Percentiles rank a stretch among this genome's conserved stretches.
These are phyloP conservation scores for Globisporangium takayamanum DNA, from an alignment of 352 stramenopile genomes.

Conservation along the genomic window DNA sequence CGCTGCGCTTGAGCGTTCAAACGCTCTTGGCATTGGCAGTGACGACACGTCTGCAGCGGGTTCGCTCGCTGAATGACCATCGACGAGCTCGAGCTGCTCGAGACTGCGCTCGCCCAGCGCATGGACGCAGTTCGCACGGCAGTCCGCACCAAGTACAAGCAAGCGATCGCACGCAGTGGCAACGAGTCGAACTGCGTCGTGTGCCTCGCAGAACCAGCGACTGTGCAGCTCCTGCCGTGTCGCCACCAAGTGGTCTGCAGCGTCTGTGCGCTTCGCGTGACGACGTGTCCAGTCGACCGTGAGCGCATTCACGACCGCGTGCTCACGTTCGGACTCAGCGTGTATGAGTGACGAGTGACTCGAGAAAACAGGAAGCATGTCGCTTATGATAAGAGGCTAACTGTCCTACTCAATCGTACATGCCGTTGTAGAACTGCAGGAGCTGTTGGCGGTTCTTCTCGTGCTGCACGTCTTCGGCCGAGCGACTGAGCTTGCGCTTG, in stretches of 20 bases:
- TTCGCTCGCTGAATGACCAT: slow-evolving; percentile 23
- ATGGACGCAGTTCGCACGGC: slow-evolving; percentile 26
- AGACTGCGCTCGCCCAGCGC: slow-evolving; percentile 19
- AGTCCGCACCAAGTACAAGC: slow-evolving; percentile 24
- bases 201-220: slow-evolving; percentile 38
- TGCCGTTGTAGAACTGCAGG: slow-evolving; percentile 84
- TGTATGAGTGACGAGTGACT: slow-evolving; percentile 17
- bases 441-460: slow-evolving; percentile 74
- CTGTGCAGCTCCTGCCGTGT: slow-evolving; percentile 51
- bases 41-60: slow-evolving; percentile 14
- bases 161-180: slow-evolving; percentile 13
- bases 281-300: slow-evolving; percentile 54
- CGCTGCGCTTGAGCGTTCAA: slow-evolving; percentile 14
- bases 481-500: slow-evolving; percentile 65
- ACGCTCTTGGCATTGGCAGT: slow-evolving; percentile 12
- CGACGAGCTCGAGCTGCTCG: slow-evolving; percentile 38
- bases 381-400: too few relatives aligned
- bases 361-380: too few relatives aligned
- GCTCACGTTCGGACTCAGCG: slow-evolving; percentile 52
- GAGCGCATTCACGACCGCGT: slow-evolving; percentile 53
- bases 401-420: slow-evolving; percentile 54
- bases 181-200: slow-evolving; percentile 40
- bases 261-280: slow-evolving; percentile 40
- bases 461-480: slow-evolving; percentile 48
- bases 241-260: slow-evolving; percentile 58